Base-by-base conservation (phyloP, 2,329 filamentous ascomycete genomes). In the Aspergillus aculeatus region DNA sequence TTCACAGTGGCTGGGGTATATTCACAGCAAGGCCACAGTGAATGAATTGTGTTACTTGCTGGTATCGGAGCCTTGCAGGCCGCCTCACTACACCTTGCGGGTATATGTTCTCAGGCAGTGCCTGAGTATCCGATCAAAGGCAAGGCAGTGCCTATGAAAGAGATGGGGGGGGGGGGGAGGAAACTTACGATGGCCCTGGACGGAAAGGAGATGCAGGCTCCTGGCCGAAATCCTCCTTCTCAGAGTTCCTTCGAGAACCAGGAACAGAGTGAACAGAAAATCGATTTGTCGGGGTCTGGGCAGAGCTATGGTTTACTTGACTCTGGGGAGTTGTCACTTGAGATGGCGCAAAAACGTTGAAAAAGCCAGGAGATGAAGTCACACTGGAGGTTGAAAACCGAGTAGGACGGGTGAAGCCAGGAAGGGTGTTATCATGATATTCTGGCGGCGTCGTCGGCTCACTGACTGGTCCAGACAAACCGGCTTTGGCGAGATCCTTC, bases 401-500 rank as follows among this genome's bases (percentile, higher is more conserved):
- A 73, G 93, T 93, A 48, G 92, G 90, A 47, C 92, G 87, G 57
- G 91, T 92, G 72, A 95, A 90, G 66, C 90, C 87, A 58, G 90
- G 87, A 70, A 96, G 94, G 48, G 88, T 89, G 62, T 86, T 86
- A 65, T 96, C 92, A 68, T 88, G 89, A 75, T 95, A 94, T 75
- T 98, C 95, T 32, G 95, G 95, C 23, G 95, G 95, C 23, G 95
- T 99, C 2, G 95, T 97, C 16, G 95, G 95, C 78, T 98, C 94
- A 68, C 91, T 96, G 73, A 96, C 91, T 69, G 93, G 90, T 56
- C 90, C 90, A 62, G 86, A 82, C 50, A 80, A 66, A 31, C 77
- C 76, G 60, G 83, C 82, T 64, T 84, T 81, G 47, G 82, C 82
- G 59, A 96, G 83, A 67, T 95, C 90, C 68, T 92, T 88, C 70